Conservation (phyloP, 176 grass and related monocot species). For the Oryza meyeriana region DNA sequence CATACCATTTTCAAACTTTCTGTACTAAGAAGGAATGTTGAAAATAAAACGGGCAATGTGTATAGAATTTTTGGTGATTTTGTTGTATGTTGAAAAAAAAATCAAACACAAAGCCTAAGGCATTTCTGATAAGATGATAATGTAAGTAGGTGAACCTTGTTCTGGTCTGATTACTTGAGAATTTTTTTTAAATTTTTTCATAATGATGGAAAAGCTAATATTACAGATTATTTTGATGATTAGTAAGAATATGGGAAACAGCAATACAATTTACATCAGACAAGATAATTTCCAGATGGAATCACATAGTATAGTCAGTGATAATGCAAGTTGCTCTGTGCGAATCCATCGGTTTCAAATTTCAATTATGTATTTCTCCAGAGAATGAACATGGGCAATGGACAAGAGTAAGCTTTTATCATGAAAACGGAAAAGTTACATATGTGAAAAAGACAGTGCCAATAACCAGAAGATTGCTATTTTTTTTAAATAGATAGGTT, state of each 20-base stretch:
- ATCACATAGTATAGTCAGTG: background rate
- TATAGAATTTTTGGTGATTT: background rate
- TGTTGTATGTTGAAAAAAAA: background rate
- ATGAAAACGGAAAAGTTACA: background rate
- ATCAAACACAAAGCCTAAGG: background rate
- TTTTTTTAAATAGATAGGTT: slow-evolving; percentile 1
- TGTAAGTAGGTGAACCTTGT: background rate
- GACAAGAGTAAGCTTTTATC: background rate
- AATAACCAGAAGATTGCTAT: background rate
- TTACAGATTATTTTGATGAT: background rate
- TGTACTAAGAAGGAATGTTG: background rate
- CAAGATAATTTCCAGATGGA: background rate
- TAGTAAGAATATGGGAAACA: background rate
- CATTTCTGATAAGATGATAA: background rate
- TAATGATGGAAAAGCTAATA: background rate
- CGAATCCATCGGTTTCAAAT: background rate
- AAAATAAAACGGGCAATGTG: background rate
- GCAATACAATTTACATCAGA: background rate
- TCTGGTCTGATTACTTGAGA: background rate
- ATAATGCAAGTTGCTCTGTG: background rate
- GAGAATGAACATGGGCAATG: background rate
- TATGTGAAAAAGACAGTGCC: background rate
- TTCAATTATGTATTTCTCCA: background rate
- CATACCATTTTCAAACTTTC: background rate
- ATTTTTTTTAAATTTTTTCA: background rate